These are phyloP conservation scores for Nepenthes alata DNA, from an alignment of 179 eudicot species.

Conservation along the genomic window DNA sequence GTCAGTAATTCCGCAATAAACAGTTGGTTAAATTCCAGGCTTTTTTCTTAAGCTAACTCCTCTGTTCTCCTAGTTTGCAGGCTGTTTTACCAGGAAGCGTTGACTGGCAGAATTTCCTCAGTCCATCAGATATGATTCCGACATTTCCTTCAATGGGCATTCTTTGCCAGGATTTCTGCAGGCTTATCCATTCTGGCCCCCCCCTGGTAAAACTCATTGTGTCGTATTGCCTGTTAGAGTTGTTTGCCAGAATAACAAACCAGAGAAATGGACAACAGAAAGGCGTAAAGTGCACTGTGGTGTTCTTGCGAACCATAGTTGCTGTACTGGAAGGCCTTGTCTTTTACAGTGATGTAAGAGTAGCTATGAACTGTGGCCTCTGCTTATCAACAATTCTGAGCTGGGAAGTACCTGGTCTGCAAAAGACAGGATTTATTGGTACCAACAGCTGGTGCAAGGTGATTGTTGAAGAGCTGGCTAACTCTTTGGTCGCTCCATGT, in stretches of 20 bases:
- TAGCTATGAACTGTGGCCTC: conserved; percentile 52
- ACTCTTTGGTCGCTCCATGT: conserved; percentile 60
- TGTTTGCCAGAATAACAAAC: conserved; percentile 43
- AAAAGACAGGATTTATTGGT: conserved; percentile 16
- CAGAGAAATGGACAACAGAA: conserved; percentile 23
- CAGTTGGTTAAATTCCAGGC: background rate
- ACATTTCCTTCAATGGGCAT: conserved; percentile 39
- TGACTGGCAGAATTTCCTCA: conserved; percentile 39
- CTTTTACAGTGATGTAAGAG: conserved; percentile 36
- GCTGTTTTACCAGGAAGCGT: conserved; percentile 52
- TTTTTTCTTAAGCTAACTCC: conserved; percentile 6
- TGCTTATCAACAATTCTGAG: conserved; percentile 56
- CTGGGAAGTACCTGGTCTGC: conserved; percentile 35
- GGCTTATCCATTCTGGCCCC: conserved; percentile 67
- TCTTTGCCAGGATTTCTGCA: conserved; percentile 61
- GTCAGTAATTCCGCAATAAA: conserved; percentile 21
- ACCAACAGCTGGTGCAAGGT: conserved; percentile 62
- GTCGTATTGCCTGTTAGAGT: conserved; percentile 65
- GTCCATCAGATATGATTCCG: conserved; percentile 17
- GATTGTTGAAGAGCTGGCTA: conserved; percentile 75
- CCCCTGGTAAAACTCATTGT: conserved; percentile 48
- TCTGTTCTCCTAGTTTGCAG: conserved; percentile 31
- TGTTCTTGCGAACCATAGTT: conserved; percentile 38
- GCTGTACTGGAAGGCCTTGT: conserved; percentile 64
- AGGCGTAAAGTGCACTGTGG: conserved; percentile 20